phyloP scores from a whole-genome alignment of 345 rosid genomes.

The Abelmoschus esculentus region DNA sequence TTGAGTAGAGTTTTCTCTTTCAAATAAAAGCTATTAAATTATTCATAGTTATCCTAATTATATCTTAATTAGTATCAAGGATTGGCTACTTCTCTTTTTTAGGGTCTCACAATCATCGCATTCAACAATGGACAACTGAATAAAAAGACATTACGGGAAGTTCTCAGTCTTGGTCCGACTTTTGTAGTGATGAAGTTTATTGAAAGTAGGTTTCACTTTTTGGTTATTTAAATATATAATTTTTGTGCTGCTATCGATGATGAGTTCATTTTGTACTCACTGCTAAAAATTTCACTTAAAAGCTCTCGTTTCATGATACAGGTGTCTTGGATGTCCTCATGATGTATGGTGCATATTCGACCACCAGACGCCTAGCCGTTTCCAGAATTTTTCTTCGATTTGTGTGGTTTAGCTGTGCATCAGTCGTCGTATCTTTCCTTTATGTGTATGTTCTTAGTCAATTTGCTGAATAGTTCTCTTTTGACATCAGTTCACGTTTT shows the following conservation, averaged over 20 bases:
- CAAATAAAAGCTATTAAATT: not conserved
- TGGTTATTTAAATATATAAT: not conserved
- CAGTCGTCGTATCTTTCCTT: constrained; percentile 67
- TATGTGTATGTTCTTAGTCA: constrained; percentile 62
- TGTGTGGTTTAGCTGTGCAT: constrained; percentile 69
- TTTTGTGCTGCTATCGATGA: not conserved
- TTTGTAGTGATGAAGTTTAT: constrained; percentile 86
- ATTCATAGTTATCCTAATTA: not conserved
- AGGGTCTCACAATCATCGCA: constrained; percentile 88
- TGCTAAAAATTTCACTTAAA: constrained; percentile 9
- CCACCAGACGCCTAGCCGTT: constrained; percentile 65
- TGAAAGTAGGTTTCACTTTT: constrained; percentile 49
- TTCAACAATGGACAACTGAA: constrained; percentile 48
- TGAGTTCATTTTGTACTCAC: not conserved
- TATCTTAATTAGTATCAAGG: not conserved
- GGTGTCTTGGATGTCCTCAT: constrained; percentile 85
- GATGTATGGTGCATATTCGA: constrained; percentile 98
- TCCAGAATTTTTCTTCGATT: constrained; percentile 84
- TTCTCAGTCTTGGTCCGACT: constrained; percentile 95
- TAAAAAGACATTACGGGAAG: constrained; percentile 47
- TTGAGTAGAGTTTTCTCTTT: not conserved
- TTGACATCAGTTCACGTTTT: constrained; percentile 7
- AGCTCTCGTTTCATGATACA: constrained; percentile 22
- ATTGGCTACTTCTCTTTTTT: constrained; percentile 3
- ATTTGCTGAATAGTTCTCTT: not conserved